Base-by-base conservation (phyloP, 2,329 filamentous ascomycete genomes). In the Colletotrichum orchidophilum region DNA sequence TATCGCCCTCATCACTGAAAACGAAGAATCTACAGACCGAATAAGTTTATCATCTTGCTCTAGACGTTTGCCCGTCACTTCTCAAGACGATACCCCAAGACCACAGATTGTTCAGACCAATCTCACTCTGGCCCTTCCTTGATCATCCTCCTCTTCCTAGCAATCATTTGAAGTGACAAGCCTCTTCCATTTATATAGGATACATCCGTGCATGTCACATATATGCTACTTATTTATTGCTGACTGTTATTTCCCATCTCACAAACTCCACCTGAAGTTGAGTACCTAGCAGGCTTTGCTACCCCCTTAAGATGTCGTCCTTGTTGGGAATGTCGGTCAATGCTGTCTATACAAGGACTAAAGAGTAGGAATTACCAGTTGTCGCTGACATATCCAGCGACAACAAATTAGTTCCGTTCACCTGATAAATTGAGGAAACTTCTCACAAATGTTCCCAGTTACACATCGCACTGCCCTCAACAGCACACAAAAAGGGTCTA, bases 221-320 rank as follows among this genome's bases (percentile, higher is more conserved):
- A 52, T 29, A 12, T 12, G 13, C 18, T 18, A 46, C 46, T n/a
- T 49, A 24, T 39, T 12, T 13, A 13, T n/a, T n/a, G 29, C 12
- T n/a, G 8, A 24, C 15, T 59, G 12, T 49, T 54, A 18, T n/a
- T n/a, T 21, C 27, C 15, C 12, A 18, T 35, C 42, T 59, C 13
- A 31, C n/a, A 7, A 3, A 31, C 42, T 26, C 68, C 57, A 42
- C 50, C 63, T 53, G 31, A 52, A 68, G 26, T 63, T 67, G 67
- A 42, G 18, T 2, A n/a, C n/a, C n/a, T n/a, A 3, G 18, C 27
- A 21, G 27, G 11, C 57, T 24, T 24, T 26, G 49, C 42, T 35
- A 39, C 57, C 26, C 24, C 50, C 50, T 42, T 52, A 42, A 58
- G 29, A 46, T 21, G n/a, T 55, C 21, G 54, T 27, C 57, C 63